Percentiles rank a stretch among this genome's conserved stretches.
phyloP scores from a whole-genome alignment of 1,284 basidiomycete genomes.

The Phellopilus nigrolimitatus region DNA sequence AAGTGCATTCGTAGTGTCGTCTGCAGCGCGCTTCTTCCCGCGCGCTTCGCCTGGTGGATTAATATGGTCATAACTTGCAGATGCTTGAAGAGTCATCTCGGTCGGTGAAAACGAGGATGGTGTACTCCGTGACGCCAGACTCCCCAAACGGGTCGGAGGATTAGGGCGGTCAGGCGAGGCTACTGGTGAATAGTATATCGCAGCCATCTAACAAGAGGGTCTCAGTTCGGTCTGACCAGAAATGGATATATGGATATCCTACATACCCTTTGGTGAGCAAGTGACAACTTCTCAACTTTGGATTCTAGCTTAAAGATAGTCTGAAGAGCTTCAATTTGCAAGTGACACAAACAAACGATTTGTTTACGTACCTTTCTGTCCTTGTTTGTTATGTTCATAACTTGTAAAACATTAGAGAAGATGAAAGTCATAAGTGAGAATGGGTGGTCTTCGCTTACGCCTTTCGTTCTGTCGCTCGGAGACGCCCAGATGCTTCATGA shows the following conservation, averaged over 20 bases:
- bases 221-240: not conserved
- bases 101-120: constrained; percentile 9
- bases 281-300: not conserved
- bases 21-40: no score
- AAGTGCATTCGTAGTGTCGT: no score
- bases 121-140: not conserved
- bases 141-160: constrained; percentile 3
- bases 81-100: not conserved
- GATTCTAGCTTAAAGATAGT: not conserved
- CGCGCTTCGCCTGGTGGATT: no score
- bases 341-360: not conserved
- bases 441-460: not conserved
- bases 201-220: constrained; percentile 11
- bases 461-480: not conserved
- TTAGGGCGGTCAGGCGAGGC: constrained; percentile 6
- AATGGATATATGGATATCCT: not conserved
- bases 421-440: not conserved
- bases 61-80: not conserved
- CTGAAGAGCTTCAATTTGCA: not conserved
- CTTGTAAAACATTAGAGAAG: not conserved
- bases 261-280: not conserved
- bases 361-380: not conserved
- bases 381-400: not conserved
- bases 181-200: constrained; percentile 9
- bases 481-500: not conserved